These are phyloP conservation scores for Coniophora puteana DNA, from an alignment of 1,284 basidiomycete species.

Conservation along the genomic window DNA sequence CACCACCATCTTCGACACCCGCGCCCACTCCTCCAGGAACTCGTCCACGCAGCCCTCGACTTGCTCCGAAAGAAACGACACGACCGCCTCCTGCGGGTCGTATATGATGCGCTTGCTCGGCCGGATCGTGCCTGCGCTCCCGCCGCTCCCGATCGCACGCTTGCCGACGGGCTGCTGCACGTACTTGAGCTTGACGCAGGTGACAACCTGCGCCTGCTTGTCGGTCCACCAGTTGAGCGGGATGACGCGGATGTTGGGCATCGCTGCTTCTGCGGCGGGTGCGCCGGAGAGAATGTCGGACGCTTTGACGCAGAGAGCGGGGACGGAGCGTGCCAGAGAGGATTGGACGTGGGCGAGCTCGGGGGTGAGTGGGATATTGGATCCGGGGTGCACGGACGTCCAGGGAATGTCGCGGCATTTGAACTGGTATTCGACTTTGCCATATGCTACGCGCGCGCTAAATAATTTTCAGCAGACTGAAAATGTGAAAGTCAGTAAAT, in stretches of 20 bases:
- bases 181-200: conserved; percentile 84
- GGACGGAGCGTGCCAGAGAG: conserved; percentile 68
- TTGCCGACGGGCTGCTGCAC: conserved; percentile 81
- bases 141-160: conserved; percentile 40
- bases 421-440: conserved; percentile 85
- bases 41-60: conserved; percentile 85
- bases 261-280: conserved; percentile 82
- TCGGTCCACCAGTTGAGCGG: conserved; percentile 90
- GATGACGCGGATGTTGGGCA: conserved; percentile 86
- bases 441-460: conserved; percentile 88
- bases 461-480: conserved; percentile 1
- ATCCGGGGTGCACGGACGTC: conserved; percentile 65
- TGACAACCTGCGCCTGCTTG: conserved; percentile 73
- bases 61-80: conserved; percentile 82
- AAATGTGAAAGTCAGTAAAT: background rate
- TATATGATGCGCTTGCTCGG: conserved; percentile 84
- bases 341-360: conserved; percentile 59
- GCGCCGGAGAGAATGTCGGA: conserved; percentile 77
- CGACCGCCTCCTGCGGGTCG: conserved; percentile 78
- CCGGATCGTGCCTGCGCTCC: conserved; percentile 61
- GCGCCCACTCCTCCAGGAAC: conserved; percentile 88
- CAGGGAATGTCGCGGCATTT: conserved; percentile 79
- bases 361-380: conserved; percentile 34
- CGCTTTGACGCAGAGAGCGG: conserved; percentile 80
- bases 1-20: conserved; percentile 88